Conservation (phyloP, 352 stramenopile species). For the Heterotrichella gracilis region DNA sequence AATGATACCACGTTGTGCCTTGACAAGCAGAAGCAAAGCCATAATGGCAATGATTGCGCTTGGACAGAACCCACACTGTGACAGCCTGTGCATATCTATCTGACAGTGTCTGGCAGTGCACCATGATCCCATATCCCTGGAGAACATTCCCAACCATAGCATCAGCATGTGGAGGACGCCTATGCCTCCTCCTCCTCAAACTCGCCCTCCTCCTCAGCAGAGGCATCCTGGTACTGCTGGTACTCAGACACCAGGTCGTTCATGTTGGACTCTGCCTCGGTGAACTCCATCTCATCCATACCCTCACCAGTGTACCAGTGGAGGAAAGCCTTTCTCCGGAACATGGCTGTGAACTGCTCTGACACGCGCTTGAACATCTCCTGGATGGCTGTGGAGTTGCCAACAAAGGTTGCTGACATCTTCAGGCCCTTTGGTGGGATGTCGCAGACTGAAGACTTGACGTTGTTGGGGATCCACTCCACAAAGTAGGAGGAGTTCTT, state of each 20-base stretch:
- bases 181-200: constrained; percentile 20
- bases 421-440: constrained; percentile 83
- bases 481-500: constrained; percentile 99
- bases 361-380: constrained; percentile 98
- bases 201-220: constrained; percentile 62
- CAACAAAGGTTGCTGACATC: constrained; percentile 90
- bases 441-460: constrained; percentile 95
- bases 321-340: constrained; percentile 97
- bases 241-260: constrained; percentile 99
- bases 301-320: constrained; percentile 99
- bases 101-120: no score
- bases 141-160: no score
- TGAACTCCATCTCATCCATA: constrained; percentile 99
- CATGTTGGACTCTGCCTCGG: constrained; percentile 99
- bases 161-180: no score
- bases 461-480: constrained; percentile 99
- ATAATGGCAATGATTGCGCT: no score
- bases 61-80: no score
- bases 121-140: no score
- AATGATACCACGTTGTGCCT: no score
- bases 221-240: constrained; percentile 99
- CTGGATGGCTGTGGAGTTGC: constrained; percentile 94
- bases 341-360: constrained; percentile 99
- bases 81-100: no score
- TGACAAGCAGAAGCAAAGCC: no score